These are phyloP conservation scores for Tanacetum coccineum DNA, from an alignment of 129 eudicot genomes.

Conservation along the genomic window DNA sequence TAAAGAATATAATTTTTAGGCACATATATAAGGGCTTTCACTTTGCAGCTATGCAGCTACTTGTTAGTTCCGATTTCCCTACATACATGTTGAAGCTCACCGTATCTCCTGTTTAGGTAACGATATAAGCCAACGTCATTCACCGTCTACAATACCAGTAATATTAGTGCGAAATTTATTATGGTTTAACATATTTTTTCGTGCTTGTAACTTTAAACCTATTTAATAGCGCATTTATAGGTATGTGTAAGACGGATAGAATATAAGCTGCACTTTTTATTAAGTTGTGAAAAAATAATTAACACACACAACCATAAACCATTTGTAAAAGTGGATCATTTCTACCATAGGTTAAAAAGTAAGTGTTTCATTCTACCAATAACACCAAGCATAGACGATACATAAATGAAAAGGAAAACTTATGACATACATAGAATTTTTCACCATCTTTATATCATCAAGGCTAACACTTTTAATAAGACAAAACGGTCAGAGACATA, in stretches of 20 bases:
- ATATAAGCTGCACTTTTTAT: too few species aligned
- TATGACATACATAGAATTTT: not conserved
- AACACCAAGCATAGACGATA: not conserved
- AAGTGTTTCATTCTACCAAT: too few species aligned
- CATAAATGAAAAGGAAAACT: not conserved
- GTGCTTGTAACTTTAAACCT: too few species aligned
- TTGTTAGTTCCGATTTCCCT: not conserved
- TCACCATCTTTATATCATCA: conserved; percentile 3
- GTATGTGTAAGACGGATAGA: too few species aligned
- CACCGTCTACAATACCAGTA: conserved; percentile 7
- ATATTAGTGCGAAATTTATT: too few species aligned
- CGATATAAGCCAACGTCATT: not conserved
- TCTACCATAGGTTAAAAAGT: too few species aligned
- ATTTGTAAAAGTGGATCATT: too few species aligned
- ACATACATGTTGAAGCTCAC: not conserved
- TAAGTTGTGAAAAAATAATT: too few species aligned
- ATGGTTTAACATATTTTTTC: too few species aligned
- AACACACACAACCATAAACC: too few species aligned
- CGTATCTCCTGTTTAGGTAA: conserved; percentile 8
- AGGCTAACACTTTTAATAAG: not conserved
- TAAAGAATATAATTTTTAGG: too few species aligned
- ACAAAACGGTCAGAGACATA: not conserved
- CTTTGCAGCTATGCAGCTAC: not conserved
- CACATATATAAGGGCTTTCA: not conserved
- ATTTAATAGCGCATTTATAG: too few species aligned